These are phyloP conservation scores for Penicillium oxalicum DNA, from an alignment of 2,329 filamentous ascomycete genomes.

Conservation along the genomic window DNA sequence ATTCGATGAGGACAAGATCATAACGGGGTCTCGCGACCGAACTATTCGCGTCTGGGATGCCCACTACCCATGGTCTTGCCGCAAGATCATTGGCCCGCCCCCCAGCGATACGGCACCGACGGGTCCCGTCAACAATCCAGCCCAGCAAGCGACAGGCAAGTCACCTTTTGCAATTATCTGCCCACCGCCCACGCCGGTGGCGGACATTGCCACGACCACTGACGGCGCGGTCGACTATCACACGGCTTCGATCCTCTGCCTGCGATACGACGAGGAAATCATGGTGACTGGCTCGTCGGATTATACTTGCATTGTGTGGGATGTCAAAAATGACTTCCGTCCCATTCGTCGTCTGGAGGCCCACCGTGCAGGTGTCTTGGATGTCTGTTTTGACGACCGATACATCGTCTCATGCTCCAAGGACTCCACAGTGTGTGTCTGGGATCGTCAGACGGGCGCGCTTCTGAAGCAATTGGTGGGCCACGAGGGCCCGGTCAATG, in stretches of 20 bases:
- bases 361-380: conserved; percentile 83
- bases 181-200: conserved; percentile 46
- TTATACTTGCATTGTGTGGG: conserved; percentile 84
- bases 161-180: conserved; percentile 46
- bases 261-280: conserved; percentile 89
- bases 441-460: conserved; percentile 74
- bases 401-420: conserved; percentile 98
- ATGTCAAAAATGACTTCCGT: conserved; percentile 69
- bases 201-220: conserved; percentile 44
- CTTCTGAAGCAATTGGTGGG: conserved; percentile 75
- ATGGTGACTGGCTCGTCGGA: conserved; percentile 95
- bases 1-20: conserved; percentile 96
- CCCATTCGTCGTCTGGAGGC: conserved; percentile 71
- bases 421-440: conserved; percentile 87
- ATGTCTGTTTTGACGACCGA: conserved; percentile 85
- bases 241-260: conserved; percentile 85
- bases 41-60: conserved; percentile 97
- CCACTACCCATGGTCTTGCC: conserved; percentile 71
- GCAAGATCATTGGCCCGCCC: conserved; percentile 75
- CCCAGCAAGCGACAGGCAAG: conserved; percentile 34
- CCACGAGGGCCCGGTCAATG: conserved; percentile 89
- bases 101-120: conserved; percentile 43
- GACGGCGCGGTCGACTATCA: conserved; percentile 56
- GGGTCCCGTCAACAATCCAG: conserved; percentile 45
- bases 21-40: conserved; percentile 90